Evolutionary conservation across 2,329 filamentous ascomycete species (phyloP).

Genomic region (Scedosporium dehoogii): DNA sequence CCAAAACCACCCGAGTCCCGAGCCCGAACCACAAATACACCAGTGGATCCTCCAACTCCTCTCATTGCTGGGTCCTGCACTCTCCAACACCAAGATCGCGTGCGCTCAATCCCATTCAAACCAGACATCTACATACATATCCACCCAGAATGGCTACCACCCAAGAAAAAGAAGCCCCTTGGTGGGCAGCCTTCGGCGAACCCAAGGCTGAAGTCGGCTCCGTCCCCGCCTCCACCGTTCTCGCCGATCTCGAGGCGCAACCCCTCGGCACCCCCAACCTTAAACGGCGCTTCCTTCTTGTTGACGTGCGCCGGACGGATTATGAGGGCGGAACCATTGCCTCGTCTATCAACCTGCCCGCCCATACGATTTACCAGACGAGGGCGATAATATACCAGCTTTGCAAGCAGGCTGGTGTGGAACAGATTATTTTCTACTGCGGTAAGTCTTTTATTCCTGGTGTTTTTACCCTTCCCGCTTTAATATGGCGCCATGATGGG

Average conservation of each 20-base stretch:
- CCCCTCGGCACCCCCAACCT: constrained; percentile 17
- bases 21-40: no score
- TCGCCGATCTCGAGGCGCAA: constrained; percentile 28
- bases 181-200: constrained; percentile 33
- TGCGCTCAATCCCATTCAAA: background rate
- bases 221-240: constrained; percentile 29
- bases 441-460: constrained; percentile 23
- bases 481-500: background rate
- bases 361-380: constrained; percentile 42
- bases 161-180: constrained; percentile 17
- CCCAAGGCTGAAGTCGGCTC: constrained; percentile 26
- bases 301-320: constrained; percentile 44
- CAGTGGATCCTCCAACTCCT: no score
- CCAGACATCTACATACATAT: background rate
- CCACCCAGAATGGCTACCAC: background rate
- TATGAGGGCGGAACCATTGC: constrained; percentile 50
- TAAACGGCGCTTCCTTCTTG: constrained; percentile 30
- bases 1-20: no score
- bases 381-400: constrained; percentile 37
- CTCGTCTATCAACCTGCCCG: constrained; percentile 47
- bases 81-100: background rate
- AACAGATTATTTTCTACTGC: constrained; percentile 44
- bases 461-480: background rate
- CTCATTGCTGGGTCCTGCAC: background rate
- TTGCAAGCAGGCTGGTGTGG: constrained; percentile 37